Evolutionary conservation across 768 basidiomycete species (phyloP).

Genomic region (Russula ochroleuca): DNA sequence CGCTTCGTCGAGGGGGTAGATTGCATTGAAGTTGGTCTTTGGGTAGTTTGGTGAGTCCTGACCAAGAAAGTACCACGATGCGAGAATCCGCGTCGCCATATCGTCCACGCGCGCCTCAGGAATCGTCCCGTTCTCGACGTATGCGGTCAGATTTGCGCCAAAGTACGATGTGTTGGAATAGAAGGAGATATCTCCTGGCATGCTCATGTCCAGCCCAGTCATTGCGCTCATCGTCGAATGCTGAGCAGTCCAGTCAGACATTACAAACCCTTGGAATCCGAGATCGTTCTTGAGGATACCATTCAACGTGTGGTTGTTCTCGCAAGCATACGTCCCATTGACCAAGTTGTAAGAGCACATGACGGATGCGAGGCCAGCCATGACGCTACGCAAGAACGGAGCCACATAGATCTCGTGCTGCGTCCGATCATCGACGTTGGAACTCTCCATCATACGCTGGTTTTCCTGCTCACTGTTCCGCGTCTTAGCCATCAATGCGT

Average conservation of each 20-base stretch:
- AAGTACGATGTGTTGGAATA: slow-evolving; percentile 50
- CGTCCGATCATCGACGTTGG: slow-evolving; percentile 76
- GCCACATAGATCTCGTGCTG: slow-evolving; percentile 71
- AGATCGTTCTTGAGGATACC: slow-evolving; percentile 70
- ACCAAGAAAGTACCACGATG: slow-evolving; percentile 60
- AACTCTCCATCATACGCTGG: slow-evolving; percentile 49
- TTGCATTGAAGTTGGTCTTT: slow-evolving; percentile 65
- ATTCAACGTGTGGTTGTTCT: slow-evolving; percentile 67
- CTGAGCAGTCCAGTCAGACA: slow-evolving; percentile 72
- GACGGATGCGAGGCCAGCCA: slow-evolving; percentile 67
- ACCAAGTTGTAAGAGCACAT: slow-evolving; percentile 77
- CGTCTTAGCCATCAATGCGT: not conserved
- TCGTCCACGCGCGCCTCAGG: slow-evolving; percentile 63
- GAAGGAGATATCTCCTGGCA: slow-evolving; percentile 57
- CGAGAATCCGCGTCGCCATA: slow-evolving; percentile 78
- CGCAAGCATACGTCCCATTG: slow-evolving; percentile 71
- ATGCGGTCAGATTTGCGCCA: slow-evolving; percentile 61
- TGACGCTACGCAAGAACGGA: slow-evolving; percentile 64
- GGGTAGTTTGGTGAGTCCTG: slow-evolving; percentile 66
- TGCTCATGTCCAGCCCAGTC: slow-evolving; percentile 60
- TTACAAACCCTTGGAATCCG: slow-evolving; percentile 73
- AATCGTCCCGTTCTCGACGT: slow-evolving; percentile 69
- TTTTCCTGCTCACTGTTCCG: slow-evolving; percentile 61
- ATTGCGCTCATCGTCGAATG: slow-evolving; percentile 57
- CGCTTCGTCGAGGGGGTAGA: slow-evolving; percentile 45